Conservation (phyloP, 768 basidiomycete genomes). For the Lanmaoa rubissima region DNA sequence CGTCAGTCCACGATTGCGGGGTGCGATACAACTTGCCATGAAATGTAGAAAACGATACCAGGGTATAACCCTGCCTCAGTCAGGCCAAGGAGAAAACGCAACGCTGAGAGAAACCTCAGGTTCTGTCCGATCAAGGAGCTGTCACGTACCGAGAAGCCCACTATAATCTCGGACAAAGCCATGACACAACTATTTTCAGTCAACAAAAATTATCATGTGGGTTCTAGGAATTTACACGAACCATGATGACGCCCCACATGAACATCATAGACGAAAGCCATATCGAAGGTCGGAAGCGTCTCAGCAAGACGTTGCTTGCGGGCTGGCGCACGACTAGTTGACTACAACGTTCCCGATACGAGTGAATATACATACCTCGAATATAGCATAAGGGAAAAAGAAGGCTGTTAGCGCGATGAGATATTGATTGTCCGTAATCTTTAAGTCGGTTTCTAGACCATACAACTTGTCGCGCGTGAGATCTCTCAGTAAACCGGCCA, state of each 20-base stretch:
- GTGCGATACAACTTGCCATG: conserved; percentile 39
- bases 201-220: neutral
- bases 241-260: conserved; percentile 43
- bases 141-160: conserved; percentile 53
- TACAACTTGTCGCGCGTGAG: conserved; percentile 47
- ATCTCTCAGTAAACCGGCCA: neutral
- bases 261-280: conserved; percentile 52
- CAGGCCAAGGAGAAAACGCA: conserved; percentile 59
- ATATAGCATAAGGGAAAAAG: conserved; percentile 71
- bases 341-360: neutral
- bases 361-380: conserved; percentile 49
- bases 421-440: conserved; percentile 63
- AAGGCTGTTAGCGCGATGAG: conserved; percentile 69
- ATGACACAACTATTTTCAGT: conserved; percentile 50
- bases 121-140: neutral
- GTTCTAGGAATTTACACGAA: conserved; percentile 15
- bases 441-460: conserved; percentile 51
- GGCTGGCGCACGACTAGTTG: conserved; percentile 38
- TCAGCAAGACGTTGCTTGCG: conserved; percentile 59
- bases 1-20: neutral
- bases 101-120: conserved; percentile 34
- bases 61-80: conserved; percentile 54
- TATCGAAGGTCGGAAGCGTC: conserved; percentile 59
- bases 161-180: conserved; percentile 60
- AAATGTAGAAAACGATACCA: conserved; percentile 59